Evolutionary conservation across 2,329 filamentous ascomycete species (phyloP).

Genomic region (Alternaria incomplexa): DNA sequence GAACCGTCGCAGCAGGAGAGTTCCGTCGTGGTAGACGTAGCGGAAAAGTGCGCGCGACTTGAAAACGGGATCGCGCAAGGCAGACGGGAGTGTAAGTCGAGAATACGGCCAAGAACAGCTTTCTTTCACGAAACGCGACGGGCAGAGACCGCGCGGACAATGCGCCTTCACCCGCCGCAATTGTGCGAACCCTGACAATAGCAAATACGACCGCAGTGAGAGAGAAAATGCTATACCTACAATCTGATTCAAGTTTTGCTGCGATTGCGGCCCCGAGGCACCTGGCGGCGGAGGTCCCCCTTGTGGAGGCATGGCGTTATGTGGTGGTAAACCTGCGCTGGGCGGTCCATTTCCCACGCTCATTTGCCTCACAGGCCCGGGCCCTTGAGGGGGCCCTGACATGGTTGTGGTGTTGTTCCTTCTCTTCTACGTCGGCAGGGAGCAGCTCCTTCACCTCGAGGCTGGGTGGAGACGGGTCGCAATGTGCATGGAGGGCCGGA

Average conservation of each 20-base stretch:
- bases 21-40: background rate
- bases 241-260: slow-evolving; percentile 94
- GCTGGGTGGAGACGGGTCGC: slow-evolving; percentile 21
- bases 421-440: slow-evolving; percentile 21
- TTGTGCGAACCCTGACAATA: background rate
- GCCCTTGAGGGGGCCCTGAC: slow-evolving; percentile 47
- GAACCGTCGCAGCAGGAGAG: background rate
- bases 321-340: slow-evolving; percentile 46
- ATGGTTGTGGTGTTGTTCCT: slow-evolving; percentile 31
- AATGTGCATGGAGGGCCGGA: slow-evolving; percentile 18
- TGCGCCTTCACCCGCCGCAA: background rate
- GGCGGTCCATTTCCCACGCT: slow-evolving; percentile 53
- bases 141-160: background rate
- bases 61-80: background rate
- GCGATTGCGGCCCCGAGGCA: slow-evolving; percentile 66
- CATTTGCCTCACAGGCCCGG: slow-evolving; percentile 44
- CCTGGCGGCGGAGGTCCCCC: slow-evolving; percentile 54
- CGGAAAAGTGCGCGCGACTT: background rate
- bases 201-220: background rate
- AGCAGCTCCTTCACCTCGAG: slow-evolving; percentile 30
- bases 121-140: slow-evolving; percentile 1
- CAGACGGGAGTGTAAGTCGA: background rate
- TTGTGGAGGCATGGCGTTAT: slow-evolving; percentile 56
- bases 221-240: slow-evolving; percentile 63
- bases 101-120: background rate